phyloP scores from a whole-genome alignment of 23 red algal species.

The Porphyridium purpureum region DNA sequence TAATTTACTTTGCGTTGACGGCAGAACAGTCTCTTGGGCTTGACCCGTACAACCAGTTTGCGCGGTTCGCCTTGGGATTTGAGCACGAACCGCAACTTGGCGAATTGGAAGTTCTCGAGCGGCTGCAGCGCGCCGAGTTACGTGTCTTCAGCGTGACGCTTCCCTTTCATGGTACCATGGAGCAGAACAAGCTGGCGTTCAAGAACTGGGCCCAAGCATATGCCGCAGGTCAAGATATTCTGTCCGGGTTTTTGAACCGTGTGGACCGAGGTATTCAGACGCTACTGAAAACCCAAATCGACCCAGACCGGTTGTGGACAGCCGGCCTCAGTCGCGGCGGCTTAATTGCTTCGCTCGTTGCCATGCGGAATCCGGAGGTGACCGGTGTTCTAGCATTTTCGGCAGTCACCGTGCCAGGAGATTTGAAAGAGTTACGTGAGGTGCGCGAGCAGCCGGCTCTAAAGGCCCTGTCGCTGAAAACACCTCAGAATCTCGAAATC shows the following conservation, averaged over 20 bases:
- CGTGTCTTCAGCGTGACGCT: slow-evolving; percentile 32
- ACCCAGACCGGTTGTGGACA: not conserved
- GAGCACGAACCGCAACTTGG: too few relatives aligned
- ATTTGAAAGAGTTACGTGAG: slow-evolving; percentile 17
- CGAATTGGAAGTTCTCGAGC: too few relatives aligned
- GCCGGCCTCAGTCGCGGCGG: slow-evolving; percentile 36
- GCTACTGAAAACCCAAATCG: slow-evolving; percentile 9
- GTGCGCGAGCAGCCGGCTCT: too few relatives aligned
- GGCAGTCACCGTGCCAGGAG: slow-evolving; percentile 20
- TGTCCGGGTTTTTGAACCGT: slow-evolving; percentile 17
- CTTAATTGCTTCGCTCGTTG: slow-evolving; percentile 20
- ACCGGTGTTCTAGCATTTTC: slow-evolving; percentile 16
- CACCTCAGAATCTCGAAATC: slow-evolving; percentile 4
- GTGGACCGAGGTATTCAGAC: slow-evolving; percentile 3
- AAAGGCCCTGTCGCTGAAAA: too few relatives aligned
- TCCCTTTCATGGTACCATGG: slow-evolving; percentile 25
- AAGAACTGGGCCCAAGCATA: slow-evolving; percentile 21
- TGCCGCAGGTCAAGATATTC: slow-evolving; percentile 20
- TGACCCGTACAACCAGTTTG: slow-evolving; percentile 39
- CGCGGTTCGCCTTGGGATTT: too few relatives aligned
- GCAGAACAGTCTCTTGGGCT: slow-evolving; percentile 30
- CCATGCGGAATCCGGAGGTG: slow-evolving; percentile 13
- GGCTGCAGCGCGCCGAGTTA: not conserved
- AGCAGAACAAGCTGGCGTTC: slow-evolving; percentile 18
- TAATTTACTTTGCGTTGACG: slow-evolving; percentile 29